Conservation (phyloP, 176 grass and related monocot species). For the Elymus sibiricus region DNA sequence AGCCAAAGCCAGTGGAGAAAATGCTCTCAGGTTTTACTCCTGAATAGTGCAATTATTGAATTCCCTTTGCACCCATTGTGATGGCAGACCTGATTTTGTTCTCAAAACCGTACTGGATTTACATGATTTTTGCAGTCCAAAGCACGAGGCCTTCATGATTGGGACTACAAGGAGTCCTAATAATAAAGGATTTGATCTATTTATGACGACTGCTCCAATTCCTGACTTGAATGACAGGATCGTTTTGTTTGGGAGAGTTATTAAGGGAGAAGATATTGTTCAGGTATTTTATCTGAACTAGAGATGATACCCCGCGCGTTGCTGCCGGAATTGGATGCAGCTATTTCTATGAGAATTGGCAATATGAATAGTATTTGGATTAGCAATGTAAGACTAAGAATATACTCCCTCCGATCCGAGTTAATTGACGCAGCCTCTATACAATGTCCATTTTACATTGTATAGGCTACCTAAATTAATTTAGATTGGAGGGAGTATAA, state of each 20-base stretch:
- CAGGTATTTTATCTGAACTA: conserved; percentile 54
- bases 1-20: conserved; percentile 72
- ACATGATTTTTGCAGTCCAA: conserved; percentile 54
- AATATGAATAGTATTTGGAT: no score
- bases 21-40: conserved; percentile 64
- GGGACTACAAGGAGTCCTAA: conserved; percentile 70
- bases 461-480: no score
- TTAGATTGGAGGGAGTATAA: no score
- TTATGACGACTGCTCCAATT: conserved; percentile 96
- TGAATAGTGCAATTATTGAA: conserved; percentile 16
- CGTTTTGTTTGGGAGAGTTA: conserved; percentile 80
- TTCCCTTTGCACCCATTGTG: conserved; percentile 8
- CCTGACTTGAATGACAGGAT: conserved; percentile 89
- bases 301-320: no score
- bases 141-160: conserved; percentile 92
- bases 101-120: conserved; percentile 15
- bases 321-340: no score
- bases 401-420: no score
- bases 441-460: no score
- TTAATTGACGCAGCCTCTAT: no score
- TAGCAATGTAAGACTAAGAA: no score
- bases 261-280: conserved; percentile 86
- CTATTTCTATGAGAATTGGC: no score
- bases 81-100: background rate
- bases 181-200: conserved; percentile 89